A percentile compares a stretch with the other conserved stretches of the same genome.
These are phyloP conservation scores for Leccinum rimulosum DNA, from an alignment of 768 basidiomycete species.

Conservation along the genomic window DNA sequence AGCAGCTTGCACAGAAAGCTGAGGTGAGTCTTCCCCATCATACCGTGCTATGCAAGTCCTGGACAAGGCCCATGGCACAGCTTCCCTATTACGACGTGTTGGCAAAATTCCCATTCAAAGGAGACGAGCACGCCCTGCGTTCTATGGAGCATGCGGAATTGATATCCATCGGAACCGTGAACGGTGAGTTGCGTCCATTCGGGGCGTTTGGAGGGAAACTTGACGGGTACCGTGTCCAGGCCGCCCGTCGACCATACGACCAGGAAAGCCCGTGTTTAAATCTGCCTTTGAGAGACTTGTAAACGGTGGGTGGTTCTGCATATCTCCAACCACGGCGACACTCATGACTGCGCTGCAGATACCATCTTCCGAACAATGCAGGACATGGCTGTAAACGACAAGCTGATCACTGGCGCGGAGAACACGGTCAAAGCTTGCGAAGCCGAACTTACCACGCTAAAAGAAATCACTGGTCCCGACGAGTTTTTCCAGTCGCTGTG, in stretches of 20 bases:
- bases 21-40: conserved; percentile 46
- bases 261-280: conserved; percentile 88
- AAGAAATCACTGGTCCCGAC: conserved; percentile 56
- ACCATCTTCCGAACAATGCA: conserved; percentile 75
- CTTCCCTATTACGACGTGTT: conserved; percentile 80
- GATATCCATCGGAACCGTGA: conserved; percentile 72
- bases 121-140: conserved; percentile 77
- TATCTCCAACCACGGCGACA: not conserved
- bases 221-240: conserved; percentile 42
- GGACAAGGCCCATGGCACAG: conserved; percentile 34
- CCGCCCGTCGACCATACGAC: conserved; percentile 77
- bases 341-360: conserved; percentile 43
- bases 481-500: conserved; percentile 41
- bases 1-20: conserved; percentile 59
- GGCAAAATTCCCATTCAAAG: conserved; percentile 86
- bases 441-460: conserved; percentile 66
- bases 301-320: conserved; percentile 48
- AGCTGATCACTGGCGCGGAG: conserved; percentile 57
- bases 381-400: conserved; percentile 79
- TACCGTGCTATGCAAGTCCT: conserved; percentile 22
- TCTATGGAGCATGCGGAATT: conserved; percentile 88
- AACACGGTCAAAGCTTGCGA: conserved; percentile 68
- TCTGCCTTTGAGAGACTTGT: conserved; percentile 83
- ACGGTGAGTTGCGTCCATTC: conserved; percentile 46
- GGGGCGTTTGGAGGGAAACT: not conserved